A percentile compares a stretch with the other conserved stretches of the same genome.
Conservation (phyloP, 768 basidiomycete species). For the Tylopilus subfusipes region DNA sequence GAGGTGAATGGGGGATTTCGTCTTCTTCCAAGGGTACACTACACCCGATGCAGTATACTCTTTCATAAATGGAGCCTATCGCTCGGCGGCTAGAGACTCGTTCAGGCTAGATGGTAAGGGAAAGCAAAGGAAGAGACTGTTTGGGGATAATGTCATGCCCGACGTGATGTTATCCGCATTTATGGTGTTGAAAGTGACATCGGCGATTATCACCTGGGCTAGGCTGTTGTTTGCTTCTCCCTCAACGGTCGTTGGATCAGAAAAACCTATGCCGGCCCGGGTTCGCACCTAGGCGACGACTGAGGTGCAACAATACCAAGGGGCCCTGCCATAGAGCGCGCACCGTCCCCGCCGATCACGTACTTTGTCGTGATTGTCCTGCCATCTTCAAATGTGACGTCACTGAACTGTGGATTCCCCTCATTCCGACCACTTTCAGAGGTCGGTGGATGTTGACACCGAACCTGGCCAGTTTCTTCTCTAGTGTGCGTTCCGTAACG, state of each 20-base stretch:
- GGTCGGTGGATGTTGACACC: conserved; percentile 37
- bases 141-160: conserved; percentile 24
- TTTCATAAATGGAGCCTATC: conserved; percentile 6
- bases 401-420: conserved; percentile 27
- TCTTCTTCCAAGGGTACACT: conserved; percentile 36
- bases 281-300: conserved; percentile 37
- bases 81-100: conserved; percentile 11
- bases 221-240: conserved; percentile 28
- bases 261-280: conserved; percentile 39
- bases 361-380: conserved; percentile 41
- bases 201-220: conserved; percentile 44
- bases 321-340: conserved; percentile 40
- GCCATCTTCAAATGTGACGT: conserved; percentile 48
- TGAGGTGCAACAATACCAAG: background rate
- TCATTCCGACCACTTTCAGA: conserved; percentile 37
- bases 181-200: conserved; percentile 35
- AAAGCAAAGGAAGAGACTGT: conserved; percentile 35
- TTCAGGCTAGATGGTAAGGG: conserved; percentile 35
- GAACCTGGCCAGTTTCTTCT: conserved; percentile 29
- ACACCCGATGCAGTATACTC: conserved; percentile 40
- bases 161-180: conserved; percentile 1
- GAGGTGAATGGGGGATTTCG: conserved; percentile 36
- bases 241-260: conserved; percentile 37
- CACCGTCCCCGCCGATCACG: conserved; percentile 51
- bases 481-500: conserved; percentile 41